Evolutionary conservation across 2,329 filamentous ascomycete species (phyloP).

Genomic region (Helotiales sp.): DNA sequence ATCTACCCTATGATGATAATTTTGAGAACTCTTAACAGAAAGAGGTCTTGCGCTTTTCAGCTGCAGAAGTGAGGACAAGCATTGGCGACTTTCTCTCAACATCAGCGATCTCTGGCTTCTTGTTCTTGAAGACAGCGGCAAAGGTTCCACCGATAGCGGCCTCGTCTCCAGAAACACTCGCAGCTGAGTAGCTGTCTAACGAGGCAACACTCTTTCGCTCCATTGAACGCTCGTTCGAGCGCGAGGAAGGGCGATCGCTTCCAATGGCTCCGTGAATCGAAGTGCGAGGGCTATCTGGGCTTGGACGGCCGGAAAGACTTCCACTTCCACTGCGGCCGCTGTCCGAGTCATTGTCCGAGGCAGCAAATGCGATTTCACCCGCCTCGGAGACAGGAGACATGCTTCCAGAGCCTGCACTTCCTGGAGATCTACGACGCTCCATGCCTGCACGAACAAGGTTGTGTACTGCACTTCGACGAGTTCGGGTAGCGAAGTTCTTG

Average conservation of each 20-base stretch:
- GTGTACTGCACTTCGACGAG: slow-evolving; percentile 88
- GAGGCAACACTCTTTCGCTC: slow-evolving; percentile 55
- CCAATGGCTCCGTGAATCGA: slow-evolving; percentile 85
- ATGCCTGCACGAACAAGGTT: slow-evolving; percentile 90
- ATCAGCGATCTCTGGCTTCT: slow-evolving; percentile 61
- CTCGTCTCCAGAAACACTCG: slow-evolving; percentile 70
- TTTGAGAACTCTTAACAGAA: slow-evolving; percentile 54
- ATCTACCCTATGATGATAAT: slow-evolving; percentile 42
- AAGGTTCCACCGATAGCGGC: slow-evolving; percentile 66
- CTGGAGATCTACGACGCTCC: slow-evolving; percentile 75
- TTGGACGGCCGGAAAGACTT: slow-evolving; percentile 73
- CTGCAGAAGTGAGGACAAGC: slow-evolving; percentile 79
- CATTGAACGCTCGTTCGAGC: slow-evolving; percentile 64
- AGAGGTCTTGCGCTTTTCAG: slow-evolving; percentile 85
- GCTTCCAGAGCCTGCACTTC: slow-evolving; percentile 73
- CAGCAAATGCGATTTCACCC: slow-evolving; percentile 66
- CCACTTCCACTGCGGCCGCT: slow-evolving; percentile 73
- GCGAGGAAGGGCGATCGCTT: slow-evolving; percentile 78
- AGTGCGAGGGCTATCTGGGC: slow-evolving; percentile 75
- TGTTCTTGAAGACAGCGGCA: slow-evolving; percentile 68
- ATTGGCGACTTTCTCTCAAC: slow-evolving; percentile 81
- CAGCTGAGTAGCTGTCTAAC: slow-evolving; percentile 57
- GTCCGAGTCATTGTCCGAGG: slow-evolving; percentile 76
- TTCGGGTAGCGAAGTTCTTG: slow-evolving; percentile 95
- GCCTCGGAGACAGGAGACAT: slow-evolving; percentile 90